A percentile compares a stretch with the other conserved stretches of the same genome.
Evolutionary conservation across 192 early-diverging fungal genomes (phyloP).

Genomic region (Geranomyces michiganensis): DNA sequence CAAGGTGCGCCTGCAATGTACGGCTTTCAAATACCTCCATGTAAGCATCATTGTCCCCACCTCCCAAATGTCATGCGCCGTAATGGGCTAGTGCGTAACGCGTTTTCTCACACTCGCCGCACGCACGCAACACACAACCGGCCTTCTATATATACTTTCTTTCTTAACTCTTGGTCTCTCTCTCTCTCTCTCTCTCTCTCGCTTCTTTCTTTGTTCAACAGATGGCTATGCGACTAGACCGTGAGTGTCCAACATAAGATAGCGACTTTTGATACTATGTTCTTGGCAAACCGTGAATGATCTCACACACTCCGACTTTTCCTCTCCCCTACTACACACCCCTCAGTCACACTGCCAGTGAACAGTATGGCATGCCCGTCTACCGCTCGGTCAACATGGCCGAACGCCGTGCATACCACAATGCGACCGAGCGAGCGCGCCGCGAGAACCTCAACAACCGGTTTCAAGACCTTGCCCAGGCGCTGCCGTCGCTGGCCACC

Average conservation of each 20-base stretch:
- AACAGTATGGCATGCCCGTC: neutral
- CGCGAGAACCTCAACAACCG: slow-evolving; percentile 78
- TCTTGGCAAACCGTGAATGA: neutral
- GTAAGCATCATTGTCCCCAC: neutral
- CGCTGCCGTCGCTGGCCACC: slow-evolving; percentile 71
- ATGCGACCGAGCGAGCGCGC: slow-evolving; percentile 78
- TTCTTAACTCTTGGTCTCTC: neutral
- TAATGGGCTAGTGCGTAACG: no score
- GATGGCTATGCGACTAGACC: neutral
- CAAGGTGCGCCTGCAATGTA: no score
- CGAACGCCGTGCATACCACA: slow-evolving; percentile 77
- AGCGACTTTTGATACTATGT: neutral
- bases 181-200: neutral
- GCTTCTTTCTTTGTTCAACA: neutral
- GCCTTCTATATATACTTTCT: neutral
- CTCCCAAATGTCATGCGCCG: no score
- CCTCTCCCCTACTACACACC: no score
- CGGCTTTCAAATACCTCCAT: slow-evolving; percentile 1
- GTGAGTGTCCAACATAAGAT: neutral
- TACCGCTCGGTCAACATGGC: slow-evolving; percentile 32
- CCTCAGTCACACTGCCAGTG: neutral
- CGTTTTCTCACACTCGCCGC: neutral
- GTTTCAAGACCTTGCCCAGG: slow-evolving; percentile 80
- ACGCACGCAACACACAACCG: neutral
- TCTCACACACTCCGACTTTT: neutral